Evolutionary conservation across 371 early-diverging fungal species (phyloP), one percentile per base, ranked within the genome.

Genomic region (Rhizopus arrhizus): DNA sequence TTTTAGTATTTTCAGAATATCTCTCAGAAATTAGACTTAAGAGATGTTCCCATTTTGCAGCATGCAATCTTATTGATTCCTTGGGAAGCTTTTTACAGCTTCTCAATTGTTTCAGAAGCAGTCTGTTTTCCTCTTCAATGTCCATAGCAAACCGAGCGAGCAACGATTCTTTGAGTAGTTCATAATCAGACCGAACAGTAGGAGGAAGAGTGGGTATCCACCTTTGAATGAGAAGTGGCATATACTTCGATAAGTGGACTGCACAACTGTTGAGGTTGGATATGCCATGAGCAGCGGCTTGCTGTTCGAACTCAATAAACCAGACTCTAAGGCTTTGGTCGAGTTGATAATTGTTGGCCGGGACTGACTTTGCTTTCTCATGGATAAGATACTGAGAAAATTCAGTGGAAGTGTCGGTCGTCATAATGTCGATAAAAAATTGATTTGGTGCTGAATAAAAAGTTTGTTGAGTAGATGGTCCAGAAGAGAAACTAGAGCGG

Each of bases 51-150:
- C 28, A 57, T 28, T 47, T 57, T 15, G 57, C 29, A 47, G 57
- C 48, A 51, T 51, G 51, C 11, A 58, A 34, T 28, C 50, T 16
- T 12, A 58, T 40, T 5, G 58, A 50, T 48, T 58, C 58, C 22
- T 48, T 8, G 31, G 50, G 50, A 9, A 2, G 3, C 11, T 58
- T 48, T 6, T 32, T 36, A 7, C 58, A 58, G 2, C 41, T 22
- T 40, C 35, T 58, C 0, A 58, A 12, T 13, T 58, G 32, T 32
- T 31, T 58, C 9, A 58, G 35, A 8, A 36, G 33, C 16, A 49
- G 6, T 36, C 31, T 7, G 35, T 58, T 58, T 7, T 58, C 58
- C 3, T 35, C 42, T 41, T 58, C 58, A 8, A 36, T 50, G 5
- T 36, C 29, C 3, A 58, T 2, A 28, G 50, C 58, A 41, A 58